These are phyloP conservation scores for Xylaria intraflava DNA, from an alignment of 495 filamentous ascomycete genomes.

Conservation along the genomic window DNA sequence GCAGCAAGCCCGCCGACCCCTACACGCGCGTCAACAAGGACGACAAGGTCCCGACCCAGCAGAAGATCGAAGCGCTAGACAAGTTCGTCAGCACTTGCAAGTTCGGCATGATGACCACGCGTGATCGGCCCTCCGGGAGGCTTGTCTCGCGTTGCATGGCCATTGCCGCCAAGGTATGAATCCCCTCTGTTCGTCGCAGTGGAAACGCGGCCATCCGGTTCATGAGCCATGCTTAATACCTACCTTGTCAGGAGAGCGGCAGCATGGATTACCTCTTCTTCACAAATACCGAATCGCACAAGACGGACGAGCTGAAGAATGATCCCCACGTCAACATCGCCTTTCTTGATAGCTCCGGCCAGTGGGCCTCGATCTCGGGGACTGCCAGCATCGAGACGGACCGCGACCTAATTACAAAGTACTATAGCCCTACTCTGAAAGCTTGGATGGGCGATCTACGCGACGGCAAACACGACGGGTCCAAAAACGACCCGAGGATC, in stretches of 20 bases:
- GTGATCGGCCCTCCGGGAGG: constrained; percentile 49
- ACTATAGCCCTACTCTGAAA: constrained; percentile 70
- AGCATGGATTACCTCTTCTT: constrained; percentile 88
- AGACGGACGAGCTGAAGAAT: constrained; percentile 71
- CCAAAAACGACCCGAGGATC: constrained; percentile 74
- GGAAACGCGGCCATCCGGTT: too few relatives aligned
- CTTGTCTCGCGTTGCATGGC: constrained; percentile 86
- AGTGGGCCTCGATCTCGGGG: constrained; percentile 74
- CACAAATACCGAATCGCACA: constrained; percentile 88
- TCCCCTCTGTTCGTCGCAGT: neutral
- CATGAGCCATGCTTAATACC: neutral
- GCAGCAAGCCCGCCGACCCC: constrained; percentile 58
- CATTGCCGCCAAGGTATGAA: constrained; percentile 67
- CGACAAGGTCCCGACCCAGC: constrained; percentile 52
- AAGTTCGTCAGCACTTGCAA: constrained; percentile 63
- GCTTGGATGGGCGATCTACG: constrained; percentile 90
- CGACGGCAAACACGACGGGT: constrained; percentile 80
- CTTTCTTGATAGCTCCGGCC: constrained; percentile 70
- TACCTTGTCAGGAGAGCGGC: constrained; percentile 56
- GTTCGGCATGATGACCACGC: constrained; percentile 72
- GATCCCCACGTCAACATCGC: constrained; percentile 79
- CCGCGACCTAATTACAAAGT: constrained; percentile 59
- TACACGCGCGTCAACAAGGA: constrained; percentile 71
- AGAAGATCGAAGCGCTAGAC: constrained; percentile 73
- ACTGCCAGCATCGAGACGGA: constrained; percentile 61